Evolutionary conservation across 2,329 filamentous ascomycete genomes (phyloP), one percentile per base, ranked within the genome.

Genomic region (Trichoderma arundinaceum): DNA sequence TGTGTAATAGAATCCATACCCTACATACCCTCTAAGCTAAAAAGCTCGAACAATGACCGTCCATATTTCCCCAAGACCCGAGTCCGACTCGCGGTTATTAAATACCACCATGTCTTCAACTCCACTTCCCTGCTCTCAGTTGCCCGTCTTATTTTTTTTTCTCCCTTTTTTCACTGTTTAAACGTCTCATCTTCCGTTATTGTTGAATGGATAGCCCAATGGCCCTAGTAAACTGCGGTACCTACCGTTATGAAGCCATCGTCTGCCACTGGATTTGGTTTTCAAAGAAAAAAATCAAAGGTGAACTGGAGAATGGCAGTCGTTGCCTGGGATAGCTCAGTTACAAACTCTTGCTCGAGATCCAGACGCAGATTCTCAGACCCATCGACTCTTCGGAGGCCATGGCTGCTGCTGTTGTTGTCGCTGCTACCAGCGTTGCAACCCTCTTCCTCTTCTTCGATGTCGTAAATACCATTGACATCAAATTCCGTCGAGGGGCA

Each of bases 401-500:
- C 35, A 32, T 19, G 17, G 15, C 7, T 7, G 15, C 35, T 52
- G 54, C 7, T 7, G 41, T 8, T 1, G 44, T 13, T 28, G 10
- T 19, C 17, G 39, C n/a, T 46, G 10, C 17, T 35, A 10, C 17
- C 17, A 15, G 10, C 17, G 41, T 32, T 32, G 32, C 43, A 4
- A 5, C 35, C 41, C 10, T 12, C 10, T n/a, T 58, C 46, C 3
- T 51, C 35, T 3, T 35, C 39, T 12, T 48, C 56, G 6, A 22
- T 28, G 28, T 39, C 19, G 22, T 28, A 28, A 28, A 4, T 35
- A 12, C 13, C n/a, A 15, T 28, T 15, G n/a, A 8, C 22, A n/a
- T 62, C 7, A 22, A 41, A 28, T 10, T 28, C 19, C 8, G 44
- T 19, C 7, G 41, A n/a, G 15, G 28, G 12, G 71, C 67, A 59